Conservation (phyloP, 352 stramenopile species). For the Phytophthora rubi region DNA sequence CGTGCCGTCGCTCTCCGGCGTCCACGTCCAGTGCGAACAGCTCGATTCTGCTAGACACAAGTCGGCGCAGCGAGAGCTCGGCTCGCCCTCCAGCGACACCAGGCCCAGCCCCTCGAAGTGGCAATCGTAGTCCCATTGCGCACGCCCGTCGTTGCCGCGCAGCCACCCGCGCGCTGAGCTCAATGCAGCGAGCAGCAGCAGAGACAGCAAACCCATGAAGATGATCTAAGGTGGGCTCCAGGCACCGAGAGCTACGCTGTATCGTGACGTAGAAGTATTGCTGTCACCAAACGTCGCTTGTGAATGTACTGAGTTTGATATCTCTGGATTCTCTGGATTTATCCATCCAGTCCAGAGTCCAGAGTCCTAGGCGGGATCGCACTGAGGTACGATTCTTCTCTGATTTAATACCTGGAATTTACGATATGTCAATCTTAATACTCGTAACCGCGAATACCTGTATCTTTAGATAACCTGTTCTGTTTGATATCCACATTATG, state of each 20-base stretch:
- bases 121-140: slow-evolving; percentile 42
- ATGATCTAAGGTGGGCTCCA: neutral
- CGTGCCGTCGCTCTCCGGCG: slow-evolving; percentile 26
- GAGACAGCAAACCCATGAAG: neutral
- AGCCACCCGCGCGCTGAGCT: slow-evolving; percentile 24
- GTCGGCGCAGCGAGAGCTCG: slow-evolving; percentile 39
- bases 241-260: neutral
- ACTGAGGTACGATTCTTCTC: no score
- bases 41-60: slow-evolving; percentile 31
- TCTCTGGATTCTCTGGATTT: no score
- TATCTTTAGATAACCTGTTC: no score
- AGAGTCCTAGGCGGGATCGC: no score
- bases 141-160: slow-evolving; percentile 29
- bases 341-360: no score
- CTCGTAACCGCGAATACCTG: no score
- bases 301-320: no score
- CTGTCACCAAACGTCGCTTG: neutral
- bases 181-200: slow-evolving; percentile 13
- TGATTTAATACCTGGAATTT: no score
- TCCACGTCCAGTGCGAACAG: slow-evolving; percentile 56
- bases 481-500: no score
- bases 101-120: slow-evolving; percentile 37
- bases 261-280: neutral
- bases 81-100: slow-evolving; percentile 22
- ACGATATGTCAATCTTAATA: no score